Evolutionary conservation across 2,329 filamentous ascomycete genomes (phyloP).

Genomic region (Apiospora arundinis): DNA sequence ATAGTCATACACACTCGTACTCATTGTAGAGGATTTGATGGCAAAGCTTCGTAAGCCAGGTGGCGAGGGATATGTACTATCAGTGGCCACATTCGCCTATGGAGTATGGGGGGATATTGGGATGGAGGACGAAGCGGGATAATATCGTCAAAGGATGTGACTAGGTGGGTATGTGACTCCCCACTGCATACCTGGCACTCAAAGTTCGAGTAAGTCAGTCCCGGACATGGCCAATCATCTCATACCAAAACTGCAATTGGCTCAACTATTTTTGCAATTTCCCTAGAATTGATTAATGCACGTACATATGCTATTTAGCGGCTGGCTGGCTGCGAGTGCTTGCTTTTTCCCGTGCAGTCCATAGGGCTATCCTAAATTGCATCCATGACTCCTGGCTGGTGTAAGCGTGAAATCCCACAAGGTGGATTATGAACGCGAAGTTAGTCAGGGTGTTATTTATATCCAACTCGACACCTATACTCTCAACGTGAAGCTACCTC

Average conservation of each 20-base stretch:
- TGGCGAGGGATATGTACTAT: neutral
- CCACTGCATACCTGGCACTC: neutral
- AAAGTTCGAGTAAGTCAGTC: neutral
- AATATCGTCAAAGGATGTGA: neutral
- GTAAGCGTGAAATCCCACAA: neutral
- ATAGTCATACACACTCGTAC: too few species aligned
- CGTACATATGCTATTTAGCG: neutral
- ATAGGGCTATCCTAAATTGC: slow-evolving; percentile 11
- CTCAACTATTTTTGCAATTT: slow-evolving; percentile 12
- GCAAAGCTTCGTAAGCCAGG: neutral
- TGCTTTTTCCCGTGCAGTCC: neutral
- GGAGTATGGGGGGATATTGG: neutral
- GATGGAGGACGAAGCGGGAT: neutral
- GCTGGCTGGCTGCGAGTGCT: slow-evolving; percentile 1
- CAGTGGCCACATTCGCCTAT: neutral
- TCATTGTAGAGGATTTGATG: neutral
- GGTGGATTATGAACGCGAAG: neutral
- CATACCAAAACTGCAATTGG: slow-evolving; percentile 16
- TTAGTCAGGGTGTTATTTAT: too few species aligned
- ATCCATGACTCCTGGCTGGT: neutral
- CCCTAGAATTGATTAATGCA: slow-evolving; percentile 13
- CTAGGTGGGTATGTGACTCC: neutral
- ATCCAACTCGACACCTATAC: neutral
- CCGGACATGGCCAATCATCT: slow-evolving; percentile 1
- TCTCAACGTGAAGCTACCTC: neutral